A percentile compares a stretch with the other conserved stretches of the same genome.
Evolutionary conservation across 2,329 filamentous ascomycete genomes (phyloP).

Genomic region (Fusarium sp.): DNA sequence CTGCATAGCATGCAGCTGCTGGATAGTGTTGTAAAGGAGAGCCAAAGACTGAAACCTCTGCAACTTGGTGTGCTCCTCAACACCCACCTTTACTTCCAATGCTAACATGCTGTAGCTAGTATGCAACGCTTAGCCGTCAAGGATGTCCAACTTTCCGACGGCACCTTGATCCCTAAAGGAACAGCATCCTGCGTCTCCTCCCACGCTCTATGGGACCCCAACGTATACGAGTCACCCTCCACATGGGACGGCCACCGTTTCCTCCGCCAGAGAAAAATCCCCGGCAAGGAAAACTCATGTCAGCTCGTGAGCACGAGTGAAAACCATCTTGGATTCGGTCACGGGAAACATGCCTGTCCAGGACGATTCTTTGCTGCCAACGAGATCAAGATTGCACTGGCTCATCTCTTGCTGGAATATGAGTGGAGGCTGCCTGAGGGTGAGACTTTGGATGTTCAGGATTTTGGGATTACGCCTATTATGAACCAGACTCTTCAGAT

Average conservation of each 20-base stretch:
- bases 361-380: background rate
- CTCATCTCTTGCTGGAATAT: background rate
- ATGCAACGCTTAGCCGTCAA: background rate
- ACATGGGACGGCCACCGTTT: conserved; percentile 54
- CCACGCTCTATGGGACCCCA: background rate
- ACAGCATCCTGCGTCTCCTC: background rate
- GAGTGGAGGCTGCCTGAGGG: background rate
- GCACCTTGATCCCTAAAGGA: conserved; percentile 10
- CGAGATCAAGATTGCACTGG: background rate
- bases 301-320: background rate
- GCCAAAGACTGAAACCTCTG: conserved; percentile 58
- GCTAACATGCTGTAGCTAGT: background rate
- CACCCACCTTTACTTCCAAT: rapidly evolving
- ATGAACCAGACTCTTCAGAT: background rate
- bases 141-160: conserved; percentile 12
- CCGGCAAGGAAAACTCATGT: background rate
- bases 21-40: conserved; percentile 63
- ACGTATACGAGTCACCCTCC: conserved; percentile 9
- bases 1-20: conserved; percentile 57
- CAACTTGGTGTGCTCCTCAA: conserved; percentile 37
- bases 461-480: background rate
- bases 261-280: background rate
- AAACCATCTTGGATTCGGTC: background rate
- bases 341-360: background rate
- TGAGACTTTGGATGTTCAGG: background rate